Evolutionary conservation across 352 stramenopile species (phyloP).

Genomic region (Phytophthora fragariae): DNA sequence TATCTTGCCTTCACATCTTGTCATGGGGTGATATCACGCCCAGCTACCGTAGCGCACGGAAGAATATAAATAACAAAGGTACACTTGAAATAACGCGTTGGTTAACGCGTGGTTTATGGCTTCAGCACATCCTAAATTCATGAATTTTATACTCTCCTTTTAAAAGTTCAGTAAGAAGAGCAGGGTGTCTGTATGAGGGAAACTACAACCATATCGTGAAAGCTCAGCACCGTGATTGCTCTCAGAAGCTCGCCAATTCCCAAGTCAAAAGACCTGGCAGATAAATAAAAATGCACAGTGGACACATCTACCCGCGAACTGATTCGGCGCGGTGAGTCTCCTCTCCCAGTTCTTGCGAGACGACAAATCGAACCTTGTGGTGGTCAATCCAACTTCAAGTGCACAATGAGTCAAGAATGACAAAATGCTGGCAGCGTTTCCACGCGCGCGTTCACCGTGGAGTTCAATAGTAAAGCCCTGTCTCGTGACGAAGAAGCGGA

Average conservation of each 20-base stretch:
- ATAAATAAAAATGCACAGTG: not conserved
- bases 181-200: no score
- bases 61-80: no score
- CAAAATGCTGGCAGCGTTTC: not conserved
- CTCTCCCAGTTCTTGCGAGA: not conserved
- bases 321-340: not conserved
- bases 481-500: not conserved
- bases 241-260: not conserved
- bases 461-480: not conserved
- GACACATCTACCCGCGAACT: not conserved
- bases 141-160: no score
- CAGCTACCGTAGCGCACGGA: no score
- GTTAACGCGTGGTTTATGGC: no score
- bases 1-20: no score
- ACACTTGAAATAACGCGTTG: no score
- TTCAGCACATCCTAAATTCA: no score
- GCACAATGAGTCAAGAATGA: not conserved
- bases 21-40: no score
- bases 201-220: no score
- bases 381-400: not conserved
- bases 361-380: not conserved
- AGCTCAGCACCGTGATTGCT: not conserved
- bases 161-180: no score
- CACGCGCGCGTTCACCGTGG: not conserved
- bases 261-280: not conserved